Evolutionary conservation across 352 stramenopile species (phyloP), one percentile per base, ranked within the genome.

Genomic region (Globisporangium heterothallicum): DNA sequence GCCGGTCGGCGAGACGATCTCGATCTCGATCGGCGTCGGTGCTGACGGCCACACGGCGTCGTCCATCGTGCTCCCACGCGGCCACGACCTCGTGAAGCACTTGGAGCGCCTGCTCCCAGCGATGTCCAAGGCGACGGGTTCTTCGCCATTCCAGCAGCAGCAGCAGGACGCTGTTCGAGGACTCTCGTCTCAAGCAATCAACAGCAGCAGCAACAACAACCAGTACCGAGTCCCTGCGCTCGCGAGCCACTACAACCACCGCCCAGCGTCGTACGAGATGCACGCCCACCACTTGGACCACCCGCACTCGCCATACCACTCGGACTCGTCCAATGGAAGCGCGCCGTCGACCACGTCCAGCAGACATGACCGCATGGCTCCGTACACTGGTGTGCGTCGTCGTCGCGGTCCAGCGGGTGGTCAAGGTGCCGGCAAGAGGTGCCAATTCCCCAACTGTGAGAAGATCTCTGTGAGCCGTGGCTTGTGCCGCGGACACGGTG

Each of bases 381-480:
- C 57, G 36, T 47, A 43, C 29, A 40, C 35, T 21, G 48, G 45
- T 24, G 50, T 25, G 0, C 59, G 58, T 40, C 65, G 59, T 16
- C 70, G 74, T 27, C 70, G 74, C 38, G 58, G 68, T 2, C 55
- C 59, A 6, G 68, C 59, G 30, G 63, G 57, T 22, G 50, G 54
- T 1, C 56, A 69, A 26, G 61, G 53, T n/a, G 63, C 49, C n/a
- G 64, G 66, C 49, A 88, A 86, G 57, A 72, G 67, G 30, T 88
- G 78, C 61, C 73, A 83, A 49, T 56, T 86, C 14, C 18, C 61
- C 6, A 63, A 60, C 22, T 85, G 74, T 30, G 58, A 70, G 41
- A 85, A 85, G 63, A 83, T 83, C 52, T 73, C 70, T 4, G 71
- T 83, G 46, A 83, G 71, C 49, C 66, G 72, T 9, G 77, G 77